phyloP scores from a whole-genome alignment of 176 grass and related monocot species.

The Juncus inflexus region DNA sequence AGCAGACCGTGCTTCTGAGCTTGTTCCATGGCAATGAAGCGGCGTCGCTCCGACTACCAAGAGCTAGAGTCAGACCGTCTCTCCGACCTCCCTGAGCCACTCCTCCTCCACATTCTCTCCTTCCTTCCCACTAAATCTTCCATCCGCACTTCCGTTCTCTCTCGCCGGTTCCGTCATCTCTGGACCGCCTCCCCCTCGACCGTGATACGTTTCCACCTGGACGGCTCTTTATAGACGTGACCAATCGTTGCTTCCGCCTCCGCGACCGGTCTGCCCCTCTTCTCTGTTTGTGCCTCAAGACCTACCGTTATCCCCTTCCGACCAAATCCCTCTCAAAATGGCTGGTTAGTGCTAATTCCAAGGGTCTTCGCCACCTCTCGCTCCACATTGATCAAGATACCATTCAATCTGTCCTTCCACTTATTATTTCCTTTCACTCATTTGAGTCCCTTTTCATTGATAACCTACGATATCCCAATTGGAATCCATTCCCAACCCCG shows the following conservation, averaged over 20 bases:
- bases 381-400: not conserved
- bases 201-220: not conserved
- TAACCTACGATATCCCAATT: not conserved
- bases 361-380: not conserved
- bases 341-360: not conserved
- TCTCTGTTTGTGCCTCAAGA: not conserved
- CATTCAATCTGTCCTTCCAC: not conserved
- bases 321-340: not conserved
- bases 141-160: not conserved
- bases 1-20: too few relatives aligned
- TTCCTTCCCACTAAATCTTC: not conserved
- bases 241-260: not conserved
- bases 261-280: not conserved
- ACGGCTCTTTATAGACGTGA: not conserved
- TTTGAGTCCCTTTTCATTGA: not conserved
- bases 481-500: not conserved
- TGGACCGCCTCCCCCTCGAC: not conserved
- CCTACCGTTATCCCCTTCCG: not conserved
- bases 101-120: constrained; percentile 4
- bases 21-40: too few relatives aligned
- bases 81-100: not conserved
- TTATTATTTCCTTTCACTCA: not conserved
- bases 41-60: not conserved
- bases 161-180: too few relatives aligned
- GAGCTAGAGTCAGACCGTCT: not conserved